Conservation (phyloP, 2,329 filamentous ascomycete genomes). For the Eurotiales sp. region DNA sequence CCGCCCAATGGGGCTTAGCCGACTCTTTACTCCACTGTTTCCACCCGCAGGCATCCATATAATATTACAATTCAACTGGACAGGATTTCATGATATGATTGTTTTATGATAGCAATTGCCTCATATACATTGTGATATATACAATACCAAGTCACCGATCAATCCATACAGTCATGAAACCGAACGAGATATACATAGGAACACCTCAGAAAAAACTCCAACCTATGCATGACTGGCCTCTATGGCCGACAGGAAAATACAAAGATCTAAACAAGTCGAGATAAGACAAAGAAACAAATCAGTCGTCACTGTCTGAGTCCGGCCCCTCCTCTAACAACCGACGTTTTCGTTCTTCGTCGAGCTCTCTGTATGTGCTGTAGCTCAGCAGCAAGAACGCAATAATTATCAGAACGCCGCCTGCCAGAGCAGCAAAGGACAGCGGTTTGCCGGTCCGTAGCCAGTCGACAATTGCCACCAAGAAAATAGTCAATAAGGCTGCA, state of each 20-base stretch:
- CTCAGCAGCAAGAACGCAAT: slow-evolving; percentile 80
- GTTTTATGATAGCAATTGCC: too few relatives aligned
- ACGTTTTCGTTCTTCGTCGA: slow-evolving; percentile 74
- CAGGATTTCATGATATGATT: too few relatives aligned
- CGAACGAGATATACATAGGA: neutral
- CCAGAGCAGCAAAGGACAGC: slow-evolving; percentile 68
- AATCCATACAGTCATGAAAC: neutral
- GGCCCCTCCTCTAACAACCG: slow-evolving; percentile 43
- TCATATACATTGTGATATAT: slow-evolving; percentile 4
- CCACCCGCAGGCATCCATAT: slow-evolving; percentile 7
- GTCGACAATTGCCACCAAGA: slow-evolving; percentile 89
- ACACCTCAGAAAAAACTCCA: slow-evolving; percentile 3
- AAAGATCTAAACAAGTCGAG: neutral
- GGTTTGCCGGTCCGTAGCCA: slow-evolving; percentile 78
- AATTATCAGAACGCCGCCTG: slow-evolving; percentile 84
- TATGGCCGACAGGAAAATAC: neutral
- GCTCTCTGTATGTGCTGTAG: slow-evolving; percentile 90
- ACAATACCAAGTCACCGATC: neutral
- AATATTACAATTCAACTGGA: too few relatives aligned
- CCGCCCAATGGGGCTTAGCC: slow-evolving; percentile 17
- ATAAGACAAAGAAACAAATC: slow-evolving; percentile 11
- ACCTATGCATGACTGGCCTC: slow-evolving; percentile 5
- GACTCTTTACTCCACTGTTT: neutral
- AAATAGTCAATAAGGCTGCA: slow-evolving; percentile 90
- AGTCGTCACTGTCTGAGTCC: slow-evolving; percentile 42